Percentiles rank a stretch among this genome's conserved stretches.
These are phyloP conservation scores for Clavaria fumosa DNA, from an alignment of 768 basidiomycete species.

Conservation along the genomic window DNA sequence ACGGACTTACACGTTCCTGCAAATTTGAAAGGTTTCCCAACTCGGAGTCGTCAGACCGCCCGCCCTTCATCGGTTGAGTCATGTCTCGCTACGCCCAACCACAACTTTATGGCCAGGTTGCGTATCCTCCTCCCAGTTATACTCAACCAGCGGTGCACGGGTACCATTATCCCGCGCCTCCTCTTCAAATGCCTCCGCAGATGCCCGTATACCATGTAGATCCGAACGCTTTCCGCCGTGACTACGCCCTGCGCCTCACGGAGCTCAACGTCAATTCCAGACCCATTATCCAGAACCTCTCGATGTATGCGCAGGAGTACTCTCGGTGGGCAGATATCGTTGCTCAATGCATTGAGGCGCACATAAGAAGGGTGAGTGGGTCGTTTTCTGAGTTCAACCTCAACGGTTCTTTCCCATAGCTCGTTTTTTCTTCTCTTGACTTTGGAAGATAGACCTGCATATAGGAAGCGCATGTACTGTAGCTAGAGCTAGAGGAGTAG, in stretches of 20 bases:
- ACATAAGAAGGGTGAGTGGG: constrained; percentile 83
- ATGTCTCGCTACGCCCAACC: constrained; percentile 55
- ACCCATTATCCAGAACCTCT: constrained; percentile 83
- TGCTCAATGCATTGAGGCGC: constrained; percentile 66
- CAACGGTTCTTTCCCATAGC: constrained; percentile 10
- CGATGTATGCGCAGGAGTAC: constrained; percentile 84
- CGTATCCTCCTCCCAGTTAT: constrained; percentile 33
- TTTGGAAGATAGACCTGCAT: constrained; percentile 6
- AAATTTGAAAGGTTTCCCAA: no score
- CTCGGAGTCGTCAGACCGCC: no score
- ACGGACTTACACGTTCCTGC: no score
- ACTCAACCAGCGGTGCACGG: constrained; percentile 28
- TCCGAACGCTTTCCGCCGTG: constrained; percentile 61
- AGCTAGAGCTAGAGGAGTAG: no score
- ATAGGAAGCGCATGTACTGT: no score
- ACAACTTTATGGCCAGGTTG: constrained; percentile 39
- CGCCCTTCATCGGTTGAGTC: no score
- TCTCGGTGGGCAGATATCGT: constrained; percentile 65
- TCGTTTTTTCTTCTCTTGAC: constrained; percentile 9
- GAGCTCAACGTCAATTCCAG: constrained; percentile 90
- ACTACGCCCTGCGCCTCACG: constrained; percentile 56
- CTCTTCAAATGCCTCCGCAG: constrained; percentile 22
- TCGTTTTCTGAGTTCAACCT: no score
- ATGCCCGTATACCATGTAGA: constrained; percentile 35
- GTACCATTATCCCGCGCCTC: constrained; percentile 30